These are phyloP conservation scores for Cyclaneusma minus DNA, from an alignment of 2,329 filamentous ascomycete genomes.

Conservation along the genomic window DNA sequence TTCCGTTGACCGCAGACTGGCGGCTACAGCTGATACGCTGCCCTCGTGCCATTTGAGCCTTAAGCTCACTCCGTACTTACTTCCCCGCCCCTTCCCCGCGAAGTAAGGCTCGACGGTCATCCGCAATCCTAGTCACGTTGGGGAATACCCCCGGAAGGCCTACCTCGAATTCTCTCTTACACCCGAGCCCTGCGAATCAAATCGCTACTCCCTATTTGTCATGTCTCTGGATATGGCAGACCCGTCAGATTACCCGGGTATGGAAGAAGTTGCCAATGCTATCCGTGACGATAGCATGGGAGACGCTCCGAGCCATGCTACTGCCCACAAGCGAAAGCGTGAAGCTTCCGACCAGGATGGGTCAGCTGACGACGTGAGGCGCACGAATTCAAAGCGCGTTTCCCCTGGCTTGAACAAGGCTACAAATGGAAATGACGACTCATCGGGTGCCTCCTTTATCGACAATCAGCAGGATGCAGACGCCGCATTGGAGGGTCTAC, in stretches of 20 bases:
- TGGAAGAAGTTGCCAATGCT: conserved; percentile 20
- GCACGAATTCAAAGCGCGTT: conserved; percentile 18
- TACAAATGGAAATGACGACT: conserved; percentile 6
- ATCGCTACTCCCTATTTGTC: conserved; percentile 9
- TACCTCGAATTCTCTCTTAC: no score
- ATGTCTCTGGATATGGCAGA: conserved; percentile 16
- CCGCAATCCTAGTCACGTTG: no score
- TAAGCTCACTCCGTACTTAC: no score
- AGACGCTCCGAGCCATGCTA: conserved; percentile 11
- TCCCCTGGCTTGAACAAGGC: conserved; percentile 11
- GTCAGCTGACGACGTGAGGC: conserved; percentile 19
- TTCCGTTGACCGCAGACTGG: no score
- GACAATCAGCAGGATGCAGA: conserved; percentile 11
- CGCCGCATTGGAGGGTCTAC: conserved; percentile 15
- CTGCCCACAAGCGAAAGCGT: conserved; percentile 19
- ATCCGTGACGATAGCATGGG: conserved; percentile 12
- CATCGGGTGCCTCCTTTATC: conserved; percentile 6
- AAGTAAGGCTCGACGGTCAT: no score
- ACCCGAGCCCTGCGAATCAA: conserved; percentile 13
- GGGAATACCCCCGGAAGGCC: no score
- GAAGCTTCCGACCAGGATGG: conserved; percentile 13
- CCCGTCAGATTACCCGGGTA: conserved; percentile 18
- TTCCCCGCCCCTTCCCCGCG: no score
- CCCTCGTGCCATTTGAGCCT: no score
- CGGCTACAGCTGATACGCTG: no score